Conservation (phyloP, 306 rosid genomes). For the Vigna nakashimae region DNA sequence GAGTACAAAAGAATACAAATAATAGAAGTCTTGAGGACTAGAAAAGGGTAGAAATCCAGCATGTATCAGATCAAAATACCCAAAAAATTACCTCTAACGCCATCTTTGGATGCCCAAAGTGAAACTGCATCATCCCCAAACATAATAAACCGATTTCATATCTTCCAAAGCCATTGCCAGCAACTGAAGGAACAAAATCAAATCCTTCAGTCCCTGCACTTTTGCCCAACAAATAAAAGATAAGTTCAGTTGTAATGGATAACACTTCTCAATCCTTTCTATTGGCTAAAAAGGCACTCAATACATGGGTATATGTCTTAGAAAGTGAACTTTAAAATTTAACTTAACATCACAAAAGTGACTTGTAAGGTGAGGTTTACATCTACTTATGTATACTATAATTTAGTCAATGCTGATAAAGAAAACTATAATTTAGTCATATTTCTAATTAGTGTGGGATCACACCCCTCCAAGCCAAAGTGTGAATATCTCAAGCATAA, state of each 20-base stretch:
- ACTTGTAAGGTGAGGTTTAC: too few species aligned
- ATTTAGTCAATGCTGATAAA: too few species aligned
- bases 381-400: too few species aligned
- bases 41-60: conserved; percentile 17
- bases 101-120: conserved; percentile 92
- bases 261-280: conserved; percentile 12
- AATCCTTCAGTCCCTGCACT: conserved; percentile 99
- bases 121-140: conserved; percentile 97
- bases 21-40: conserved; percentile 11
- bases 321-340: too few species aligned
- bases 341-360: too few species aligned
- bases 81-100: conserved; percentile 79
- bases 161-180: conserved; percentile 76
- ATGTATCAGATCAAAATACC: conserved; percentile 35
- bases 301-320: background rate
- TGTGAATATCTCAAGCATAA: too few species aligned
- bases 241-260: conserved; percentile 46
- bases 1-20: conserved; percentile 22
- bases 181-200: conserved; percentile 76
- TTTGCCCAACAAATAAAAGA: conserved; percentile 61
- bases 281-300: conserved; percentile 31
- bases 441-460: too few species aligned
- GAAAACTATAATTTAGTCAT: too few species aligned
- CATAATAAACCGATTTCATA: conserved; percentile 86
- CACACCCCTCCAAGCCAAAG: too few species aligned